phyloP scores from a whole-genome alignment of 2,329 filamentous ascomycete species.

The Fusarium scirpi region DNA sequence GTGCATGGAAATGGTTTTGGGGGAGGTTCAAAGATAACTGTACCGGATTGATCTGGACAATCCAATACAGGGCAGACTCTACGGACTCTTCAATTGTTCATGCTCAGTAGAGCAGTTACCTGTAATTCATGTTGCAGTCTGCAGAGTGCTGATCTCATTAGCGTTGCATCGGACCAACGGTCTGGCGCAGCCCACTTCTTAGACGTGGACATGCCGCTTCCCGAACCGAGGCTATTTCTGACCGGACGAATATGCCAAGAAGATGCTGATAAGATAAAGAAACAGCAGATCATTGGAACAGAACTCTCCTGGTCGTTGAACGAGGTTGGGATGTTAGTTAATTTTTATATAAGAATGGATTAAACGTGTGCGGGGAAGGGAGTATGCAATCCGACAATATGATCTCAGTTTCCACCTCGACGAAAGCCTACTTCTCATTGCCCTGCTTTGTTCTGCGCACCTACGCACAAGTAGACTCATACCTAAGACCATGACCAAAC shows the following conservation, averaged over 20 bases:
- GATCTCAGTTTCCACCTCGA: too few relatives aligned
- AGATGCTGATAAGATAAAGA: background rate
- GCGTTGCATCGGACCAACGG: background rate
- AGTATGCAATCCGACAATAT: background rate
- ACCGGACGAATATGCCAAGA: background rate
- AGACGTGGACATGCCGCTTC: background rate
- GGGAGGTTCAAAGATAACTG: too few relatives aligned
- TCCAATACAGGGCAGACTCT: accelerated
- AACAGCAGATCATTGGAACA: background rate
- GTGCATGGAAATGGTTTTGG: too few relatives aligned
- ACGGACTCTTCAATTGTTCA: accelerated
- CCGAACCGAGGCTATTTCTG: background rate
- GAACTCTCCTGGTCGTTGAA: too few relatives aligned
- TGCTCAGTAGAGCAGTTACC: too few relatives aligned
- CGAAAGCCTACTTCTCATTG: background rate
- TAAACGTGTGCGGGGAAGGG: background rate
- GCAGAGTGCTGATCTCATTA: background rate
- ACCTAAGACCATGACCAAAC: constrained; percentile 43
- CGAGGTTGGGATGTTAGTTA: background rate
- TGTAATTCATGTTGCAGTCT: background rate
- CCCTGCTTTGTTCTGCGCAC: too few relatives aligned
- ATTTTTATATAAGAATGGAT: background rate
- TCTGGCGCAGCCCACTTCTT: background rate
- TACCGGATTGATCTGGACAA: too few relatives aligned
- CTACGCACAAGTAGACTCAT: background rate